phyloP scores from a whole-genome alignment of 2,329 filamentous ascomycete species.

The Cladobotryum mycophilum region DNA sequence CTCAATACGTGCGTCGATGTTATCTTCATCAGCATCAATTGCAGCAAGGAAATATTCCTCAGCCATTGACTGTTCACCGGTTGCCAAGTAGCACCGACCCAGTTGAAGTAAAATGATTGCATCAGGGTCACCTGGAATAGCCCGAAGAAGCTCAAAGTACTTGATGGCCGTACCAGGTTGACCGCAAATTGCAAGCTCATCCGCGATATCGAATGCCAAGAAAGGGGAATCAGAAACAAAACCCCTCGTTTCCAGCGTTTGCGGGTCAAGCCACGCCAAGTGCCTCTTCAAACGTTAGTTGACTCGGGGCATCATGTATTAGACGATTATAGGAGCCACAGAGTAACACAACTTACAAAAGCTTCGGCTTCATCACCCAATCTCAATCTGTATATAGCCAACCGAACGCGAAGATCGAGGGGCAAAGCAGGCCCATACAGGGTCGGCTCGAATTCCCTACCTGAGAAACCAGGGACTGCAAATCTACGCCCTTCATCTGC shows the following conservation, averaged over 20 bases:
- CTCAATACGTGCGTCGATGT: conserved; percentile 70
- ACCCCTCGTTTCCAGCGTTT: conserved; percentile 40
- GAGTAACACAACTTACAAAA: conserved; percentile 45
- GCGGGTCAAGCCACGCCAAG: conserved; percentile 63
- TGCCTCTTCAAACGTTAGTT: conserved; percentile 44
- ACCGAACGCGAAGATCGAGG: conserved; percentile 72
- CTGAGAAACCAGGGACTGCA: conserved; percentile 54
- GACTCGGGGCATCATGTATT: background rate
- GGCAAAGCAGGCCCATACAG: conserved; percentile 71
- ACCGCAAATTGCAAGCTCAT: conserved; percentile 33
- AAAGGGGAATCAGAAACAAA: conserved; percentile 63
- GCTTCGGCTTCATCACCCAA: conserved; percentile 66
- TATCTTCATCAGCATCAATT: conserved; percentile 62
- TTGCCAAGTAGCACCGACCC: conserved; percentile 62
- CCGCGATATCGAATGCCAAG: conserved; percentile 64
- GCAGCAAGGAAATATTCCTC: conserved; percentile 72
- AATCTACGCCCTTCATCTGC: conserved; percentile 61
- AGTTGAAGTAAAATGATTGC: conserved; percentile 48
- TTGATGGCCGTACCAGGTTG: conserved; percentile 37
- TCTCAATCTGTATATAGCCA: conserved; percentile 76
- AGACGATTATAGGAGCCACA: background rate
- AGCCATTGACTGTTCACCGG: conserved; percentile 60
- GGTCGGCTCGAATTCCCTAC: conserved; percentile 44
- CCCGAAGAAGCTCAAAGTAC: conserved; percentile 51
- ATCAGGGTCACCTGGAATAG: conserved; percentile 43